Evolutionary conservation across 1,284 basidiomycete species (phyloP).

Genomic region (Anthracocystis panici-leucophaei): DNA sequence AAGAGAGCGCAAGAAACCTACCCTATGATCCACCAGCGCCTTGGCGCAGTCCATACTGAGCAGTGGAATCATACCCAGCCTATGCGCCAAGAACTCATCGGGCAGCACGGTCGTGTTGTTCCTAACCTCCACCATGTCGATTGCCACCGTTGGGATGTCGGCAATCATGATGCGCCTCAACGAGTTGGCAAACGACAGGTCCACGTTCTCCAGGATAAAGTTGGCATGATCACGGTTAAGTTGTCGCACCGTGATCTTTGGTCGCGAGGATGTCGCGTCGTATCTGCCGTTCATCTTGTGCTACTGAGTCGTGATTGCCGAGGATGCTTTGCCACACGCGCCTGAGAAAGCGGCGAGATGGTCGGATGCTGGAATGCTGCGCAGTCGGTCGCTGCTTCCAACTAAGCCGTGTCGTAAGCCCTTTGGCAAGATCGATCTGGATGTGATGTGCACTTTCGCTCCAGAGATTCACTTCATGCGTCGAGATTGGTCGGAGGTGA

Average conservation of each 20-base stretch:
- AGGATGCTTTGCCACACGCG: background rate
- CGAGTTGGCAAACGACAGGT: conserved; percentile 68
- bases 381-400: background rate
- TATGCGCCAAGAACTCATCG: conserved; percentile 97
- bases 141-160: conserved; percentile 74
- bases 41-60: conserved; percentile 73
- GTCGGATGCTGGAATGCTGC: background rate
- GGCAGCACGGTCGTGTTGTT: conserved; percentile 93
- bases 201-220: conserved; percentile 67
- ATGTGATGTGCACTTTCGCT: background rate
- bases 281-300: conserved; percentile 44
- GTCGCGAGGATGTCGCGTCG: conserved; percentile 40
- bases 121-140: conserved; percentile 94
- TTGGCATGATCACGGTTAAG: conserved; percentile 59
- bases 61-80: conserved; percentile 93
- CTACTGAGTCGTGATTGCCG: background rate
- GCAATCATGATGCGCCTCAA: conserved; percentile 67
- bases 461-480: background rate
- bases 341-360: background rate
- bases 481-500: background rate
- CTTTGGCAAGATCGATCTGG: background rate
- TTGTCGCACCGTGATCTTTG: conserved; percentile 59
- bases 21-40: conserved; percentile 64
- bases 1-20: conserved; percentile 28
- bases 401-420: background rate